These are phyloP conservation scores for Mycena metata DNA, from an alignment of 768 basidiomycete species.

Conservation along the genomic window DNA sequence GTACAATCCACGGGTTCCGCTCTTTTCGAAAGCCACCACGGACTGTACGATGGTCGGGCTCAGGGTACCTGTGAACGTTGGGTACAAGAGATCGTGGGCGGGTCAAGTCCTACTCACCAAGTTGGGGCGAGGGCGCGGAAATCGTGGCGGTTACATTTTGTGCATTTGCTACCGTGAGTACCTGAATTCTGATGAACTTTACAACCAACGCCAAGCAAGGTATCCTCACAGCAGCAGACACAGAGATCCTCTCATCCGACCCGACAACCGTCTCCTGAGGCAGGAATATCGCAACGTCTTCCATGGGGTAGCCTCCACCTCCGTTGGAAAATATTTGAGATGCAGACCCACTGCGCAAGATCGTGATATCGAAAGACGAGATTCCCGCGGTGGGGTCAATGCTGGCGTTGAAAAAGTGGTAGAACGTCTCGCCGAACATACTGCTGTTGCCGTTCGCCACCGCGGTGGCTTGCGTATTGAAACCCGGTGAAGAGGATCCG, in stretches of 20 bases:
- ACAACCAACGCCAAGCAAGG: no score
- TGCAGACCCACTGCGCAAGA: neutral
- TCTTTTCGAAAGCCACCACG: neutral
- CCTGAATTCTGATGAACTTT: neutral
- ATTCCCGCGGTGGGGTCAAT: slow-evolving; percentile 29
- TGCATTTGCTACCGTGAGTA: neutral
- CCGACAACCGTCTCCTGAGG: neutral
- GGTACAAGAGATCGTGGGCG: neutral
- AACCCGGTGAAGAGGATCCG: neutral
- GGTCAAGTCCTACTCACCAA: neutral
- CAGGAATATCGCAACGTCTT: slow-evolving; percentile 16
- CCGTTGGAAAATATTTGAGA: slow-evolving; percentile 1
- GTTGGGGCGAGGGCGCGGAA: slow-evolving; percentile 19
- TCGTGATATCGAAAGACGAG: slow-evolving; percentile 19
- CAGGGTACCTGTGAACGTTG: slow-evolving; percentile 2
- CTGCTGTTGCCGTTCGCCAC: slow-evolving; percentile 24
- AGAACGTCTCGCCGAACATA: slow-evolving; percentile 35
- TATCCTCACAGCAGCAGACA: slow-evolving; percentile 8
- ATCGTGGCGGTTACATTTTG: slow-evolving; percentile 20
- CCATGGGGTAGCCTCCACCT: neutral
- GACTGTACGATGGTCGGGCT: slow-evolving; percentile 16
- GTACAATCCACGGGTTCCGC: slow-evolving; percentile 13
- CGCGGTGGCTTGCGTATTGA: neutral
- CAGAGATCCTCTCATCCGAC: slow-evolving; percentile 2
- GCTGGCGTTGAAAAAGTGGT: slow-evolving; percentile 30